Percentiles rank a stretch among this genome's conserved stretches.
Conservation (phyloP, 352 stramenopile species). For the Pythium phragmiticola region DNA sequence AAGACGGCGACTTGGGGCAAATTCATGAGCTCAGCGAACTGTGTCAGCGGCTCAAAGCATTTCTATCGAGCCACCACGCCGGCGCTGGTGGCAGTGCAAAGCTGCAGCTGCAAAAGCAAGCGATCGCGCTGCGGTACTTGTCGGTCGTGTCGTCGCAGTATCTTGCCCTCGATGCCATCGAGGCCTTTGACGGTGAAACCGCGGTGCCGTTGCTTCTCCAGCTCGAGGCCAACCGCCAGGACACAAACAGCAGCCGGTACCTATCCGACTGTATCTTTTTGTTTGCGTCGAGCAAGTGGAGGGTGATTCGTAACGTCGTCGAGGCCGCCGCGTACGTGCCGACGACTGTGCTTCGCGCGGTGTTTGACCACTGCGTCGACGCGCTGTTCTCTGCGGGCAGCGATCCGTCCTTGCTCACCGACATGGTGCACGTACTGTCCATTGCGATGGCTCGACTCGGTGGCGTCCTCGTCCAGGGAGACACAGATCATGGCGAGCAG, state of each 20-base stretch:
- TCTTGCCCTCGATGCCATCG: slow-evolving; percentile 19
- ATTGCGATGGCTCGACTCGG: slow-evolving; percentile 51
- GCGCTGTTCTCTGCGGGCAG: slow-evolving; percentile 54
- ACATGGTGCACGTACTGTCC: slow-evolving; percentile 72
- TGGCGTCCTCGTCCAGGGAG: slow-evolving; percentile 24
- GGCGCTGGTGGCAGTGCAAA: not conserved
- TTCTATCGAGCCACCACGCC: slow-evolving; percentile 1
- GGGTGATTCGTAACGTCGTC: slow-evolving; percentile 49
- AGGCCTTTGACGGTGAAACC: slow-evolving; percentile 19
- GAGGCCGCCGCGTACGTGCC: slow-evolving; percentile 48
- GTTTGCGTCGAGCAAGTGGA: slow-evolving; percentile 58
- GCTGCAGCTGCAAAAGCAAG: slow-evolving; percentile 16
- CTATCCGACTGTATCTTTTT: slow-evolving; percentile 29
- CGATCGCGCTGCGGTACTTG: slow-evolving; percentile 25
- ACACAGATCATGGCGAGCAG: slow-evolving; percentile 16
- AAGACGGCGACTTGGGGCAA: slow-evolving; percentile 14
- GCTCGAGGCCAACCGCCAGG: slow-evolving; percentile 18
- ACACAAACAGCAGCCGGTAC: slow-evolving; percentile 24
- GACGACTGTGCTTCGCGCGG: slow-evolving; percentile 34
- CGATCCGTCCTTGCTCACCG: slow-evolving; percentile 50
- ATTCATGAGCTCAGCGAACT: slow-evolving; percentile 19
- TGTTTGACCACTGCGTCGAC: slow-evolving; percentile 47
- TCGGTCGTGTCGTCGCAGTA: slow-evolving; percentile 21
- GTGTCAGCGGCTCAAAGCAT: slow-evolving; percentile 19
- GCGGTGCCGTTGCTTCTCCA: slow-evolving; percentile 16